Conservation (phyloP, 176 grass and related monocot genomes). For the Aechmea fasciata region DNA sequence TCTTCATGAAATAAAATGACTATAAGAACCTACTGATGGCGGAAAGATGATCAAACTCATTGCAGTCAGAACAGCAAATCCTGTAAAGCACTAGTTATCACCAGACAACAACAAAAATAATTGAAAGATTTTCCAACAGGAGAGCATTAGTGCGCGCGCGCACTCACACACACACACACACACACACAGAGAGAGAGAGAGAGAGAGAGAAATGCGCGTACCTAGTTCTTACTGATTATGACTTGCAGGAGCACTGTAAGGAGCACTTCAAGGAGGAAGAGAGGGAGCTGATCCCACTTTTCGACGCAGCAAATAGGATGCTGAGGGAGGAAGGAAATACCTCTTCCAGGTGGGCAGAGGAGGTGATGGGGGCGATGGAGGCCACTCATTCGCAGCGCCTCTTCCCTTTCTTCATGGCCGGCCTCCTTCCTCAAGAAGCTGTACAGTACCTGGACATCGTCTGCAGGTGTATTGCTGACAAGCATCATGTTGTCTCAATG, state of each 20-base stretch:
- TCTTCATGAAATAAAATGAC: too few relatives aligned
- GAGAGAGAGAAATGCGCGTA: not conserved
- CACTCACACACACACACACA: too few relatives aligned
- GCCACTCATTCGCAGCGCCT: slow-evolving; percentile 67
- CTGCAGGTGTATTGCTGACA: slow-evolving; percentile 46
- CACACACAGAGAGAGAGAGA: too few relatives aligned
- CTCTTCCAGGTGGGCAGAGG: slow-evolving; percentile 39
- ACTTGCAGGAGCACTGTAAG: slow-evolving; percentile 60
- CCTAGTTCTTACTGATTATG: slow-evolving; percentile 14
- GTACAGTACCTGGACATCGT: slow-evolving; percentile 70
- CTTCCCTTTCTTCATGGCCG: slow-evolving; percentile 90
- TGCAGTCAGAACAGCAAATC: too few relatives aligned
- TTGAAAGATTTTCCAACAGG: too few relatives aligned
- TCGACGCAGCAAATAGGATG: slow-evolving; percentile 51
- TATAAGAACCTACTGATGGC: too few relatives aligned
- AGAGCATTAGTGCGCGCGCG: not conserved
- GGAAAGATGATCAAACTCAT: too few relatives aligned
- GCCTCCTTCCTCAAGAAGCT: slow-evolving; percentile 79
- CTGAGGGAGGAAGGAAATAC: slow-evolving; percentile 48
- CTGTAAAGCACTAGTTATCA: not conserved
- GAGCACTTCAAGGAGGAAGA: slow-evolving; percentile 95
- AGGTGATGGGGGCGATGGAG: slow-evolving; percentile 50
- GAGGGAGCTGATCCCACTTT: slow-evolving; percentile 53
- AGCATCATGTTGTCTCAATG: slow-evolving; percentile 47
- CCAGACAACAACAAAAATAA: too few relatives aligned